Evolutionary conservation across 257 asterid species (phyloP).

Genomic region (Fraxinus cuspidata): DNA sequence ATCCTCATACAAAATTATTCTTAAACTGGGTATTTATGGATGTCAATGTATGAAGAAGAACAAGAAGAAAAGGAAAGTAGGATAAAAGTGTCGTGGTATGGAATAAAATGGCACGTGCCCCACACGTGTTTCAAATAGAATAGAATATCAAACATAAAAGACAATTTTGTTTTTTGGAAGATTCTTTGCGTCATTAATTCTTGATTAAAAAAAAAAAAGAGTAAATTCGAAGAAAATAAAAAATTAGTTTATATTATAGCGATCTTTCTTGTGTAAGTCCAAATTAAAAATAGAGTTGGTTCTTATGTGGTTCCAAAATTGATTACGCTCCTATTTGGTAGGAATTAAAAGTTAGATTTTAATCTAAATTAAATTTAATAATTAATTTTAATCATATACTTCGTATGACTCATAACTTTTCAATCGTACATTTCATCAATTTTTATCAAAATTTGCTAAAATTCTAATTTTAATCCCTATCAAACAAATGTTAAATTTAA

Average conservation of each 20-base stretch:
- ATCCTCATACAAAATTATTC: background rate
- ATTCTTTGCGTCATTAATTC: conserved; percentile 11
- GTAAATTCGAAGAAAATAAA: background rate
- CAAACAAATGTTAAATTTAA: background rate
- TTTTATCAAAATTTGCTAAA: no score
- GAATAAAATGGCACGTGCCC: conserved; percentile 34
- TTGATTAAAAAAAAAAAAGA: conserved; percentile 16
- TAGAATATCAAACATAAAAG: conserved; percentile 23
- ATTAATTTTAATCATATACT: no score
- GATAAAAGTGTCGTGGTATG: conserved; percentile 17
- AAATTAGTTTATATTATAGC: conserved; percentile 11
- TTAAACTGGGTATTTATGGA: background rate
- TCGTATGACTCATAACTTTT: no score
- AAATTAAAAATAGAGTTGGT: conserved; percentile 28
- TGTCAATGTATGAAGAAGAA: background rate
- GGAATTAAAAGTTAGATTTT: no score
- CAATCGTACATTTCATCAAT: no score
- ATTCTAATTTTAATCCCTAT: no score
- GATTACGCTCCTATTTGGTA: no score
- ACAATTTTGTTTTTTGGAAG: conserved; percentile 7
- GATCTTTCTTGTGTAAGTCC: conserved; percentile 28
- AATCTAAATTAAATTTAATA: no score
- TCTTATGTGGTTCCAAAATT: background rate
- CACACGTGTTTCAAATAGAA: conserved; percentile 21
- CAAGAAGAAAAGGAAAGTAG: conserved; percentile 12